Evolutionary conservation across 2,329 filamentous ascomycete genomes (phyloP).

Genomic region (Pestalotiopsis sp.): DNA sequence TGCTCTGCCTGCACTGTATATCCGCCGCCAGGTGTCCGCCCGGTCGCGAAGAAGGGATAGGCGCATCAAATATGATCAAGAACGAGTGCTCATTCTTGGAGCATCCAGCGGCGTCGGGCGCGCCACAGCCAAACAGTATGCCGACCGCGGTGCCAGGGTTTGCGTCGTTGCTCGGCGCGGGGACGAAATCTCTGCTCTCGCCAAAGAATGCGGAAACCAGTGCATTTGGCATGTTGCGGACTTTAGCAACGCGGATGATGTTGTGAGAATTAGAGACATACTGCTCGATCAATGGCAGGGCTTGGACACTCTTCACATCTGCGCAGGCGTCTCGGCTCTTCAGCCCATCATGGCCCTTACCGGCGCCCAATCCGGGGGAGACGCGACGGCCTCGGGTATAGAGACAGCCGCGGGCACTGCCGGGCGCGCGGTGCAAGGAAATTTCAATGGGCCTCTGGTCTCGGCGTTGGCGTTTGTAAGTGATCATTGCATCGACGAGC

Average conservation of each 20-base stretch:
- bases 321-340: conserved; percentile 36
- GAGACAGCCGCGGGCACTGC: conserved; percentile 26
- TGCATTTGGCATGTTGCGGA: conserved; percentile 32
- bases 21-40: not conserved
- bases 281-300: conserved; percentile 30
- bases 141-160: conserved; percentile 29
- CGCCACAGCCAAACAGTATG: conserved; percentile 29
- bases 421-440: conserved; percentile 28
- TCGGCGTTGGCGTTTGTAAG: conserved; percentile 30
- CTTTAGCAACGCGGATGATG: conserved; percentile 27
- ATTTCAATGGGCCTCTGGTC: conserved; percentile 33
- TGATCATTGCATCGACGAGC: not conserved
- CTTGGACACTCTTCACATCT: conserved; percentile 34
- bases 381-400: conserved; percentile 25
- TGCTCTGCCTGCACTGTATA: not conserved
- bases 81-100: conserved; percentile 35
- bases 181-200: conserved; percentile 27
- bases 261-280: conserved; percentile 28
- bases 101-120: conserved; percentile 37
- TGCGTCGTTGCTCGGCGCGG: conserved; percentile 33
- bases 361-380: conserved; percentile 19
- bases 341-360: conserved; percentile 34
- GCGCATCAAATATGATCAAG: conserved; percentile 16
- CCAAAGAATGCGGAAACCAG: conserved; percentile 27
- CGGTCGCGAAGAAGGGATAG: not conserved